Percentiles rank a stretch among this genome's conserved stretches.
These are phyloP conservation scores for Hypoxylon fuscum DNA, from an alignment of 495 filamentous ascomycete species.

Conservation along the genomic window DNA sequence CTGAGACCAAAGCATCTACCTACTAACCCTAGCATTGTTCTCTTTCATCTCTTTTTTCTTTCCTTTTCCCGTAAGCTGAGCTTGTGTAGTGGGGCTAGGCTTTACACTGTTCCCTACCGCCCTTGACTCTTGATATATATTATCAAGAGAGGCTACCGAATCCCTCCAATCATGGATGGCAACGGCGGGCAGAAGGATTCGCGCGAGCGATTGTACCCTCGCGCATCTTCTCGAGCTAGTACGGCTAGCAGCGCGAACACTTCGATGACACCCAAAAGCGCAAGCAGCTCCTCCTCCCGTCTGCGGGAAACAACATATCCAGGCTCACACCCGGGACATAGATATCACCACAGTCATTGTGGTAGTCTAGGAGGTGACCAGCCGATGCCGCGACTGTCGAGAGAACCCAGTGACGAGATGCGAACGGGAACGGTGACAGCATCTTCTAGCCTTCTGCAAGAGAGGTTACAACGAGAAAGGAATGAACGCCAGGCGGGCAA, in stretches of 20 bases:
- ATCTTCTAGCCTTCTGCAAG: constrained; percentile 59
- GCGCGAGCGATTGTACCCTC: constrained; percentile 45
- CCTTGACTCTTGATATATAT: neutral
- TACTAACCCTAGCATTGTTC: neutral
- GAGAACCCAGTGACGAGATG: constrained; percentile 44
- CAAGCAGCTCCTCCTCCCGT: constrained; percentile 47
- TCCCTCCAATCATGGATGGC: constrained; percentile 29
- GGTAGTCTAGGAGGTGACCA: constrained; percentile 31
- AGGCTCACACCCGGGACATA: constrained; percentile 38
- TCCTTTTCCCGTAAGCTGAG: neutral
- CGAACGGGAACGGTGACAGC: constrained; percentile 40
- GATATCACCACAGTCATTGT: constrained; percentile 42
- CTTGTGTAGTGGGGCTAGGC: neutral
- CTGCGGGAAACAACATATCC: constrained; percentile 33
- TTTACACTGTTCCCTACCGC: neutral
- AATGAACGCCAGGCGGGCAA: constrained; percentile 52
- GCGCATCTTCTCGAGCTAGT: constrained; percentile 53
- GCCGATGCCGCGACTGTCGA: constrained; percentile 44
- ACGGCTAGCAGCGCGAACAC: constrained; percentile 50
- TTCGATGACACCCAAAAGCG: constrained; percentile 50
- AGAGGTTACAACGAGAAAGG: constrained; percentile 59
- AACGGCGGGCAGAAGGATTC: constrained; percentile 26
- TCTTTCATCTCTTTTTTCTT: neutral
- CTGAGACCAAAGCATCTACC: neutral
- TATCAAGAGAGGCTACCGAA: neutral